phyloP scores from a whole-genome alignment of 176 grass and related monocot genomes.

The Carex kokanica region DNA sequence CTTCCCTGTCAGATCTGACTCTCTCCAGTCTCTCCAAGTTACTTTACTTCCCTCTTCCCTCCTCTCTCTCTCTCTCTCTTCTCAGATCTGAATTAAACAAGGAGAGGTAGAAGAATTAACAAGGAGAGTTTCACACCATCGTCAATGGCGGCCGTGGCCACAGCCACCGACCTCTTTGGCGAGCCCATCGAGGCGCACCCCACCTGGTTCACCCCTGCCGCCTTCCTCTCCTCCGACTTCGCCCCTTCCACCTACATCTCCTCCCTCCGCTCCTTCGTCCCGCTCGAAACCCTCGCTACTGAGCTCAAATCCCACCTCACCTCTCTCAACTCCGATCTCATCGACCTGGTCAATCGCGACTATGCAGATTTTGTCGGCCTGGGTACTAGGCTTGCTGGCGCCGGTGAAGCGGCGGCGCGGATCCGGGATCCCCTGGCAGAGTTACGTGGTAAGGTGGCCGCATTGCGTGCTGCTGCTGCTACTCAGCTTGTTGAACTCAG shows the following conservation, averaged over 20 bases:
- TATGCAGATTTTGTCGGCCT: slow-evolving; percentile 94
- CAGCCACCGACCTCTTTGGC: slow-evolving; percentile 80
- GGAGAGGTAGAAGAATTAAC: not conserved
- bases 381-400: slow-evolving; percentile 74
- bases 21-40: not conserved
- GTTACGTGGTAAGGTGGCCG: slow-evolving; percentile 76
- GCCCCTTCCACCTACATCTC: slow-evolving; percentile 77
- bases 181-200: slow-evolving; percentile 88
- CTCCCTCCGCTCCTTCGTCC: slow-evolving; percentile 85
- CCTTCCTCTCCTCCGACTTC: slow-evolving; percentile 64
- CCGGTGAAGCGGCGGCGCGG: slow-evolving; percentile 54
- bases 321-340: slow-evolving; percentile 77
- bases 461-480: slow-evolving; percentile 33
- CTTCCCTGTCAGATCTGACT: not conserved
- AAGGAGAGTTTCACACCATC: not conserved
- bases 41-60: not conserved
- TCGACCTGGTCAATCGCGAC: slow-evolving; percentile 94
- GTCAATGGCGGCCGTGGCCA: slow-evolving; percentile 18
- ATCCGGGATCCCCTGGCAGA: slow-evolving; percentile 76
- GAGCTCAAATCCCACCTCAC: slow-evolving; percentile 82
- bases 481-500: slow-evolving; percentile 53
- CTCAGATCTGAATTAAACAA: slow-evolving; percentile 2
- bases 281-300: slow-evolving; percentile 79
- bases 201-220: slow-evolving; percentile 56
- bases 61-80: not conserved